These are phyloP conservation scores for Calonectria honghensis DNA, from an alignment of 2,329 filamentous ascomycete species.

Conservation along the genomic window DNA sequence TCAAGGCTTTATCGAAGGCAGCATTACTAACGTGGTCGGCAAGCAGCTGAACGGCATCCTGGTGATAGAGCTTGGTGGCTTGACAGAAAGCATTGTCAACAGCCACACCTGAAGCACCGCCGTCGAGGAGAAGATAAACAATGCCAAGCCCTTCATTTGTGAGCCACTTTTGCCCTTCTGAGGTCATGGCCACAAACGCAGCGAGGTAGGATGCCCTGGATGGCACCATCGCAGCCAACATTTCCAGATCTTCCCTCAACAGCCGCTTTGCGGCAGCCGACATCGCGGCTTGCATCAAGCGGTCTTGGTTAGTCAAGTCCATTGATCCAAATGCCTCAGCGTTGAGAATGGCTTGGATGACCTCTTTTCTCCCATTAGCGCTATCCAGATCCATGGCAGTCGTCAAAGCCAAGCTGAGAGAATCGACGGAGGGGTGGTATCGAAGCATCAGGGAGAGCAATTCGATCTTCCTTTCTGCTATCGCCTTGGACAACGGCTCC, in stretches of 20 bases:
- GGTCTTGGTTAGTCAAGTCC: not conserved
- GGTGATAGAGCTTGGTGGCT: constrained; percentile 23
- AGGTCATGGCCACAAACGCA: constrained; percentile 7
- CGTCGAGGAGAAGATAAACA: constrained; percentile 21
- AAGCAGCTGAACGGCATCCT: constrained; percentile 29
- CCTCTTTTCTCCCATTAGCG: not conserved
- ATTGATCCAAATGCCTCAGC: not conserved
- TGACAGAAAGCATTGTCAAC: constrained; percentile 36
- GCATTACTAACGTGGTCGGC: not conserved
- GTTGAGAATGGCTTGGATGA: constrained; percentile 15
- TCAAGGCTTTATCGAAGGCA: constrained; percentile 27
- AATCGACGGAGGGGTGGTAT: not conserved
- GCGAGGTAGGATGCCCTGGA: not conserved
- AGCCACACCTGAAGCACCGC: constrained; percentile 25
- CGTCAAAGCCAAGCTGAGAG: constrained; percentile 1
- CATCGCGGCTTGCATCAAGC: constrained; percentile 13
- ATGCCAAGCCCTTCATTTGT: constrained; percentile 28
- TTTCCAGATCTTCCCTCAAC: constrained; percentile 16
- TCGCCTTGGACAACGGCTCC: not conserved
- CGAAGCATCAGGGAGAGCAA: constrained; percentile 12
- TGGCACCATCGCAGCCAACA: not conserved
- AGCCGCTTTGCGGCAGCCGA: constrained; percentile 24
- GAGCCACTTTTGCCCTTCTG: constrained; percentile 25
- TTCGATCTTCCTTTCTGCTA: not conserved
- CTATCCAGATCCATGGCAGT: constrained; percentile 18